Conservation (phyloP, 129 eudicot species). For the Centrapalus pauciflorus region DNA sequence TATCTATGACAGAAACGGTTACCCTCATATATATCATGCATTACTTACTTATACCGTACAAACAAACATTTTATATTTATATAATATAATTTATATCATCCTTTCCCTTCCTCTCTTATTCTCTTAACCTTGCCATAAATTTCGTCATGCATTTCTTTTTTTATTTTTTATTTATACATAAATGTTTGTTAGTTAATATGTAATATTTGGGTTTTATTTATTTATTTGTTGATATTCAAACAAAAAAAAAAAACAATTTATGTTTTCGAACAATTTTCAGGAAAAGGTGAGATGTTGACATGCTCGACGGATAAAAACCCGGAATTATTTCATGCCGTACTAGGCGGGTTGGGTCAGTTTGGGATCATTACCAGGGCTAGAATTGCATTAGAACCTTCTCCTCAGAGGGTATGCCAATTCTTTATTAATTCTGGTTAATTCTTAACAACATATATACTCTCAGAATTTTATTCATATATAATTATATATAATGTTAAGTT, state of each 20-base stretch:
- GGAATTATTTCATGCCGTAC: conserved; percentile 47
- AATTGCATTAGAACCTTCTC: conserved; percentile 52
- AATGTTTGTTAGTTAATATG: background rate
- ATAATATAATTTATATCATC: conserved; percentile 9
- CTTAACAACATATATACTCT: no score
- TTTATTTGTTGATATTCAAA: no score
- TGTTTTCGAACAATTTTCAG: conserved; percentile 17
- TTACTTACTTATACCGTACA: conserved; percentile 21
- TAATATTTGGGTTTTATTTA: no score
- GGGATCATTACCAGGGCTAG: conserved; percentile 63
- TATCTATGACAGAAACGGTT: conserved; percentile 2
- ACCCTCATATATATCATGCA: background rate
- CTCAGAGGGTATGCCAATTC: conserved; percentile 36
- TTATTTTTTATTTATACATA: background rate
- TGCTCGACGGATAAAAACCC: conserved; percentile 39
- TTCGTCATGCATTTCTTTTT: conserved; percentile 14
- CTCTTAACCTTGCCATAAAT: background rate
- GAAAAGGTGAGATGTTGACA: conserved; percentile 49
- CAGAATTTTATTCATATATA: no score
- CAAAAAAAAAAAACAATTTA: no score
- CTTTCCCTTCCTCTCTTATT: background rate
- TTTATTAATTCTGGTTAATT: background rate
- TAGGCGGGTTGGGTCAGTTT: conserved; percentile 62
- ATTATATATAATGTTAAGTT: no score
- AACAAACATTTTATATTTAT: background rate